These are phyloP conservation scores for Corylus heterophylla DNA, from an alignment of 306 rosid species.

Conservation along the genomic window DNA sequence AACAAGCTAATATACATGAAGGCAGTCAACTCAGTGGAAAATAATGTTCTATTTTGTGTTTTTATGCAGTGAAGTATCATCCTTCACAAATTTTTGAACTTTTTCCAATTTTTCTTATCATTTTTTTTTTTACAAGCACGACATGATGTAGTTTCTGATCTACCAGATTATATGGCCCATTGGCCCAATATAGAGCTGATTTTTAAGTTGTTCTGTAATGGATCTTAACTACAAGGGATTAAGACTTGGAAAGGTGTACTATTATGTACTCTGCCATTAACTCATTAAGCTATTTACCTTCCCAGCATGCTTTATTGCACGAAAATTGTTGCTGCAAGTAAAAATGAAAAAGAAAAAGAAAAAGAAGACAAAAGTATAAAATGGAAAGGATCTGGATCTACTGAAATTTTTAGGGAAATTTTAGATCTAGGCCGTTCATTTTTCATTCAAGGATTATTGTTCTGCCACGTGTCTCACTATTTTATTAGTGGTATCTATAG, in stretches of 20 bases:
- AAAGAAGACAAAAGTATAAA: too few species aligned
- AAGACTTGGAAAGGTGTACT: background rate
- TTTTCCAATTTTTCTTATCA: too few species aligned
- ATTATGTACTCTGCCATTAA: background rate
- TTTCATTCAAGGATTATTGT: too few species aligned
- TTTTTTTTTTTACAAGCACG: background rate
- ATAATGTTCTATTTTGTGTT: conserved; percentile 2
- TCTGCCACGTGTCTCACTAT: too few species aligned
- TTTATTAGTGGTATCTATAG: too few species aligned
- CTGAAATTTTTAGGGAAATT: too few species aligned
- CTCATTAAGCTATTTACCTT: too few species aligned
- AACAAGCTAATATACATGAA: background rate
- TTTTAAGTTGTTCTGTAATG: background rate
- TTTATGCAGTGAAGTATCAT: background rate
- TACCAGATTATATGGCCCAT: background rate
- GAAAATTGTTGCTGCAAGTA: too few species aligned
- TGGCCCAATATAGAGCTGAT: background rate
- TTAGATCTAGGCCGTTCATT: too few species aligned
- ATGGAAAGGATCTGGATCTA: too few species aligned
- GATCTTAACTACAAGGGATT: background rate
- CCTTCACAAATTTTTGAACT: background rate
- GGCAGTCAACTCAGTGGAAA: background rate
- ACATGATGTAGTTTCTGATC: background rate
- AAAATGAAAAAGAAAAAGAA: too few species aligned
- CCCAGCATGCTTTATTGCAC: too few species aligned